Conservation (phyloP, 2,329 filamentous ascomycete genomes). For the Cladorrhinum sp. region DNA sequence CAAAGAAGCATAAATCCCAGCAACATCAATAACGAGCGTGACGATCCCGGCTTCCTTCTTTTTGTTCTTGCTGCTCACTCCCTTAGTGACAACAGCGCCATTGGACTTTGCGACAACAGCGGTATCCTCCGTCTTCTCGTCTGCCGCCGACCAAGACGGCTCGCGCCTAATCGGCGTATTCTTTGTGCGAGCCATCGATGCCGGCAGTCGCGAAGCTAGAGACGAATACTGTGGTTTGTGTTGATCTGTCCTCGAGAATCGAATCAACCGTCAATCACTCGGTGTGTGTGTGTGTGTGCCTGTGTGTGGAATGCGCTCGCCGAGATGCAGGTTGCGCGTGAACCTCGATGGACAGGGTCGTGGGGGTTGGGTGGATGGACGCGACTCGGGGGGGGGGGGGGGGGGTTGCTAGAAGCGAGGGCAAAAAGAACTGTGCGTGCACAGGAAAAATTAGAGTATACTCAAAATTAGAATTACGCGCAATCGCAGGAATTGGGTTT, state of each 20-base stretch:
- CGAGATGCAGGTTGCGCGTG: neutral
- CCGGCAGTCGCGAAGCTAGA: neutral
- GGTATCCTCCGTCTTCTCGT: neutral
- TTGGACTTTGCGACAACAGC: neutral
- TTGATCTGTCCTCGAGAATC: neutral
- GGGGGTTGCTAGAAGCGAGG: too few relatives aligned
- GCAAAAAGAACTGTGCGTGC: too few relatives aligned
- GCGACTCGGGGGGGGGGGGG: neutral
- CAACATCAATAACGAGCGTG: slow-evolving; percentile 82
- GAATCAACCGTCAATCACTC: too few relatives aligned
- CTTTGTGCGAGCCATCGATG: slow-evolving; percentile 67
- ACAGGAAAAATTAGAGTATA: neutral
- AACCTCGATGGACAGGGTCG: neutral
- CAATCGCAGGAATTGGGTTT: neutral
- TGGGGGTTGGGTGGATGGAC: neutral
- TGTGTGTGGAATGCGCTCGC: neutral
- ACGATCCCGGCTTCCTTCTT: slow-evolving; percentile 59
- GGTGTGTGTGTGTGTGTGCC: neutral
- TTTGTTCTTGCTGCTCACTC: slow-evolving; percentile 32
- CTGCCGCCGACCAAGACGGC: slow-evolving; percentile 46
- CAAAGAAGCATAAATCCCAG: slow-evolving; percentile 96
- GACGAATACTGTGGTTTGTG: slow-evolving; percentile 4
- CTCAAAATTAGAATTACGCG: too few relatives aligned
- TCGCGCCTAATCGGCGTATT: slow-evolving; percentile 64
- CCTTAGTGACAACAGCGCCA: too few relatives aligned